Evolutionary conservation across 345 rosid species (phyloP).

Genomic region (Syzygium aqueum): DNA sequence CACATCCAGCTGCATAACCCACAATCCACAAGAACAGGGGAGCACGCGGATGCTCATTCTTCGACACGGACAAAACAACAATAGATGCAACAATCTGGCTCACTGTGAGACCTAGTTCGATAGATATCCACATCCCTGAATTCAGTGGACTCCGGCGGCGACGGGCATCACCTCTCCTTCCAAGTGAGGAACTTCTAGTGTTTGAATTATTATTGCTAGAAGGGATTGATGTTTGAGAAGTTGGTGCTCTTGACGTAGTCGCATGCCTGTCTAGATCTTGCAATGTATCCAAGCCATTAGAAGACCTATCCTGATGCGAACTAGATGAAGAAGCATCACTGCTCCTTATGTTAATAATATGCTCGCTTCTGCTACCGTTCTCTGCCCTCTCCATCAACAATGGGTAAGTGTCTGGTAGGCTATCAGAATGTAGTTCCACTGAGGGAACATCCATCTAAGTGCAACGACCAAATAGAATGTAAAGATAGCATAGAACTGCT

Average conservation of each 20-base stretch:
- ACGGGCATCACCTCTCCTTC: slow-evolving; percentile 55
- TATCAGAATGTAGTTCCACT: slow-evolving; percentile 34
- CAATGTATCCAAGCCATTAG: slow-evolving; percentile 38
- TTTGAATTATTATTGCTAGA: slow-evolving; percentile 42
- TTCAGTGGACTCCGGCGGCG: slow-evolving; percentile 88
- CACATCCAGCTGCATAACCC: slow-evolving; percentile 87
- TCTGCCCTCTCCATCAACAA: slow-evolving; percentile 72
- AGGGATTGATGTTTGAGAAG: slow-evolving; percentile 34
- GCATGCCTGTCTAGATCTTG: slow-evolving; percentile 47
- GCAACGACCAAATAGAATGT: slow-evolving; percentile 15
- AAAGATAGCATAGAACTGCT: slow-evolving; percentile 37
- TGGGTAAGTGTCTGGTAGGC: slow-evolving; percentile 30
- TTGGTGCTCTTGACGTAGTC: slow-evolving; percentile 16
- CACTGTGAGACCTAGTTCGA: slow-evolving; percentile 69
- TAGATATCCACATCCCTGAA: slow-evolving; percentile 90
- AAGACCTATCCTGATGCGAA: slow-evolving; percentile 43
- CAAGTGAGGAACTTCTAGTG: slow-evolving; percentile 30
- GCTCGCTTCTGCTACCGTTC: slow-evolving; percentile 34
- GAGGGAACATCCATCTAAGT: slow-evolving; percentile 79
- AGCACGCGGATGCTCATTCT: slow-evolving; percentile 67
- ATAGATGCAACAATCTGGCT: slow-evolving; percentile 85
- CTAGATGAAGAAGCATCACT: slow-evolving; percentile 34
- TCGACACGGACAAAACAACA: slow-evolving; percentile 66
- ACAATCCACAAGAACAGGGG: slow-evolving; percentile 84
- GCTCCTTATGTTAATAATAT: slow-evolving; percentile 49